Evolutionary conservation across 2,329 filamentous ascomycete genomes (phyloP), one percentile per base, ranked within the genome.

Genomic region (Sphaerulina populicola): DNA sequence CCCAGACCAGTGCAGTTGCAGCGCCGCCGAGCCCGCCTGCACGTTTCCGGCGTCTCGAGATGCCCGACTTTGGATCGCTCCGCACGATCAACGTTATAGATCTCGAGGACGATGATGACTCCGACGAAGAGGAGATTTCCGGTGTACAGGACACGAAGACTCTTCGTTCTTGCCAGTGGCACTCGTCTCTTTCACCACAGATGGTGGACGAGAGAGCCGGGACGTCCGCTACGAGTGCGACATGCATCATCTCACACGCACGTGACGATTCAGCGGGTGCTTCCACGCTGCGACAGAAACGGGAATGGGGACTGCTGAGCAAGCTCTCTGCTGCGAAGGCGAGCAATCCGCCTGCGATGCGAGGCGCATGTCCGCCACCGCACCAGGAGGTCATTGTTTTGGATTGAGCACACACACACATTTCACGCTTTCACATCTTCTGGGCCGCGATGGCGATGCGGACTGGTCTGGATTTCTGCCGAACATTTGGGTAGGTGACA

Each of bases 311-410:
- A 14, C 45, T 48, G 27, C 45, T 48, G 14, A 41, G 45, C 37
- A 48, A 48, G 38, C 29, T 48, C 7, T 18, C 45, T 10, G 27
- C 45, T 10, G 27, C 37, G 12, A 37, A 31, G 18, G n/a, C 45
- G 12, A 27, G 14, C 31, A 23, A 11, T 18, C 23, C 29, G 27
- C 36, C 44, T 31, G 35, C 27, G 23, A 27, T 11, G 27, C 45
- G 8, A 29, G 14, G 15, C 10, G 14, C 21, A 6, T 21, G 12
- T 31, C 33, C 44, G 30, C 35, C 4, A 27, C 23, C 23, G 10
- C n/a, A 39, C 21, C n/a, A 27, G 15, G 37, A 48, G 31, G 47
- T 57, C n/a, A 55, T 57, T 37, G 55, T 55, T 35, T 37, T 57
- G 40, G 55, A 53, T 15, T 57, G 53, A 57, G 39, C 23, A 6